Percentiles rank a stretch among this genome's conserved stretches.
Conservation (phyloP, 805 yeast species). For the Candida corydali region DNA sequence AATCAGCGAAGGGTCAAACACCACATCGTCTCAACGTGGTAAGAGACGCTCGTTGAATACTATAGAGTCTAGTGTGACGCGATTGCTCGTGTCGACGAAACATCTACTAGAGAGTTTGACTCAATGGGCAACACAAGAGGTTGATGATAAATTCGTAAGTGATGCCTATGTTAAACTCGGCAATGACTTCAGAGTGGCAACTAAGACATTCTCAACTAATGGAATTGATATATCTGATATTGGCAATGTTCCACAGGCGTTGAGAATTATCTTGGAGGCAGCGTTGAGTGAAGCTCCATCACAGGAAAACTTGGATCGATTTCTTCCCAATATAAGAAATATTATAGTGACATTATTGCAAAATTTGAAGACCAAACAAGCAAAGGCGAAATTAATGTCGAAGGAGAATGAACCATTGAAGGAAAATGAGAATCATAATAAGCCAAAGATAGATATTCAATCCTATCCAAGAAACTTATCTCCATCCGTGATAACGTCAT, state of each 20-base stretch:
- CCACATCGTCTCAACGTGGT: neutral
- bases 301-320: conserved; percentile 73
- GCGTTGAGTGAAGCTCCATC: conserved; percentile 84
- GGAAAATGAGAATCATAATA: neutral
- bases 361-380: conserved; percentile 77
- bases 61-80: conserved; percentile 73
- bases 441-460: neutral
- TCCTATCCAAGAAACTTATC: neutral
- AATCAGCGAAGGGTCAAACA: neutral
- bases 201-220: conserved; percentile 70
- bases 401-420: conserved; percentile 3
- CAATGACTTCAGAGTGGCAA: conserved; percentile 84
- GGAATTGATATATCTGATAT: conserved; percentile 80
- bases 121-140: conserved; percentile 83
- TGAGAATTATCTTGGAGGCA: conserved; percentile 76
- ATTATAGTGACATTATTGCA: conserved; percentile 78
- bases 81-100: conserved; percentile 82
- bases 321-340: conserved; percentile 79
- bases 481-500: neutral
- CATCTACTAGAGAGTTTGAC: conserved; percentile 81
- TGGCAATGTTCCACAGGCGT: conserved; percentile 84
- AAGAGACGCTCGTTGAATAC: conserved; percentile 37
- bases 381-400: conserved; percentile 38
- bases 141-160: conserved; percentile 79
- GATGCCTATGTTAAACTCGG: conserved; percentile 90